Percentiles rank a stretch among this genome's conserved stretches.
Evolutionary conservation across 352 stramenopile genomes (phyloP).

Genomic region (Phytophthora brassicae): DNA sequence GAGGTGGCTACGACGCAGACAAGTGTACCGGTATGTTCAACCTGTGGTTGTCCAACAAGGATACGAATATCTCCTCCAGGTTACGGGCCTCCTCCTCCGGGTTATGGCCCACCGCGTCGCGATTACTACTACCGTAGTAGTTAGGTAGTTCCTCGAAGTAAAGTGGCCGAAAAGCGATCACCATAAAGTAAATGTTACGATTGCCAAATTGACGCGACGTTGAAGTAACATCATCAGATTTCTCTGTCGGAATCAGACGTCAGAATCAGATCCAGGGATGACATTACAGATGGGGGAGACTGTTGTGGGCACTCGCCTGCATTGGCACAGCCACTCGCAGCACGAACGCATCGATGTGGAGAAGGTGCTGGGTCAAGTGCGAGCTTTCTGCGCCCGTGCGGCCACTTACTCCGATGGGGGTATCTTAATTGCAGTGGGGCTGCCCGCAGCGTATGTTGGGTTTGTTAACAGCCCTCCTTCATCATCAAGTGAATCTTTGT

Average conservation of each 20-base stretch:
- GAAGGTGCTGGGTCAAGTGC: conserved; percentile 48
- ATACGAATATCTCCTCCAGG: conserved; percentile 1
- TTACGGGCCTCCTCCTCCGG: conserved; percentile 21
- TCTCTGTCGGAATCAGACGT: not conserved
- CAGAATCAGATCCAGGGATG: not conserved
- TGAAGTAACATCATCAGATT: conserved; percentile 20
- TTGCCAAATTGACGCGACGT: not conserved
- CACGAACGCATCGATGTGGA: conserved; percentile 43
- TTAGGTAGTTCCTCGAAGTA: too few relatives aligned
- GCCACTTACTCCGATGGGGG: conserved; percentile 47
- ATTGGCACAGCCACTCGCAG: conserved; percentile 71
- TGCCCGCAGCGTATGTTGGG: conserved; percentile 20
- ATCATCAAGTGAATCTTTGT: not conserved
- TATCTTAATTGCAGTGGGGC: conserved; percentile 60
- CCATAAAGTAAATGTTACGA: not conserved
- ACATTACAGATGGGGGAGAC: conserved; percentile 12
- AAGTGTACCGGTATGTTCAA: conserved; percentile 34
- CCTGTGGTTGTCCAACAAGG: conserved; percentile 24
- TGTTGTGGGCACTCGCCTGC: conserved; percentile 62
- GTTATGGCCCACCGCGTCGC: conserved; percentile 13
- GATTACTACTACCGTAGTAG: conserved; percentile 32
- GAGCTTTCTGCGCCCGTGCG: conserved; percentile 50
- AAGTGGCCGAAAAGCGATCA: not conserved
- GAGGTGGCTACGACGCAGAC: conserved; percentile 14
- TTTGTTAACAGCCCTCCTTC: conserved; percentile 6